phyloP scores from a whole-genome alignment of 2,329 filamentous ascomycete genomes.

The Colletotrichum gloeosporioides region DNA sequence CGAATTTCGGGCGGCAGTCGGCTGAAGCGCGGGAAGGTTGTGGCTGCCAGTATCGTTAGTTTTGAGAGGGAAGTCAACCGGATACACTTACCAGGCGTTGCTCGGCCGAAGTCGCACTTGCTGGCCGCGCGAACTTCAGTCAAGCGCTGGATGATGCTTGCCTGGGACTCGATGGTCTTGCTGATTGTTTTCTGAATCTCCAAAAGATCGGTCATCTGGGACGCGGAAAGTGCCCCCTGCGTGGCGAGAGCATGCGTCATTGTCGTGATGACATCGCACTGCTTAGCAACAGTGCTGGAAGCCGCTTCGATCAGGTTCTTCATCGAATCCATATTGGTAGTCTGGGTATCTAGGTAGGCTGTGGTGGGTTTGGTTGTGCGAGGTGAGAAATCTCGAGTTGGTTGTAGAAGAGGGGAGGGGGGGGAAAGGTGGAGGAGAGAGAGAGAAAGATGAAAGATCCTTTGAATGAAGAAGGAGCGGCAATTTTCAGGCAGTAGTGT shows the following conservation, averaged over 20 bases:
- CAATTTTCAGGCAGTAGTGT: neutral
- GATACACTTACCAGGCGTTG: neutral
- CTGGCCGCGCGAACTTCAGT: rapidly evolving
- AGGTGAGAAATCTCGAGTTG: neutral
- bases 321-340: neutral
- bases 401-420: neutral
- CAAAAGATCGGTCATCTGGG: neutral
- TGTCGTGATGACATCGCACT: neutral
- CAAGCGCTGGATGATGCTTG: neutral
- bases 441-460: neutral
- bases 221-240: neutral
- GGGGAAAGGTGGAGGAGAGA: neutral
- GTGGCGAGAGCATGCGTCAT: neutral
- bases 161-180: neutral
- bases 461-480: neutral
- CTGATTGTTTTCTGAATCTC: neutral
- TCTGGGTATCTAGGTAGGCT: neutral
- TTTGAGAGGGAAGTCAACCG: neutral
- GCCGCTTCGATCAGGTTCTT: neutral
- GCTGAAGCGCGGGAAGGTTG: neutral
- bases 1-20: neutral
- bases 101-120: neutral
- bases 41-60: neutral
- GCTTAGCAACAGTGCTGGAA: neutral
- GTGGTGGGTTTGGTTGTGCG: neutral